These are phyloP conservation scores for Terana coerulea DNA, from an alignment of 768 basidiomycete species.

Conservation along the genomic window DNA sequence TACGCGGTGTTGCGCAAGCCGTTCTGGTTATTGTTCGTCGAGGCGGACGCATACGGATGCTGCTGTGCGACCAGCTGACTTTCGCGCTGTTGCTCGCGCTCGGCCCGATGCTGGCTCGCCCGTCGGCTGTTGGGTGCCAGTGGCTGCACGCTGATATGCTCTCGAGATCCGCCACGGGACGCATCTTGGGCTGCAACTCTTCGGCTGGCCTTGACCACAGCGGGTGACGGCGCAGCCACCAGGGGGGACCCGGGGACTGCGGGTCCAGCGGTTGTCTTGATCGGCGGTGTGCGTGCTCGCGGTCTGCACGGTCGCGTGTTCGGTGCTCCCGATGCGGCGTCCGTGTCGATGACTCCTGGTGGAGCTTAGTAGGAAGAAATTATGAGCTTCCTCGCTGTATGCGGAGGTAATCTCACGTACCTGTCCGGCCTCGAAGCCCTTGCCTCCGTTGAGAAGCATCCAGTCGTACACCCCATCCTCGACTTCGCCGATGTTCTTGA, in stretches of 20 bases:
- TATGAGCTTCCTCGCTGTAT: neutral
- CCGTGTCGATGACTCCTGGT: conserved; percentile 37
- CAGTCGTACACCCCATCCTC: conserved; percentile 96
- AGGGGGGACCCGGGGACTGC: conserved; percentile 51
- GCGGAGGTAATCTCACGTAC: conserved; percentile 42
- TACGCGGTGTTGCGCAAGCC: conserved; percentile 54
- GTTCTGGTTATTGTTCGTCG: conserved; percentile 51
- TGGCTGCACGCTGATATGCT: conserved; percentile 57
- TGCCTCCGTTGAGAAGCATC: conserved; percentile 92
- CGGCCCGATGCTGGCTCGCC: conserved; percentile 54
- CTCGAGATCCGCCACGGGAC: conserved; percentile 46
- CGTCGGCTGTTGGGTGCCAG: conserved; percentile 65
- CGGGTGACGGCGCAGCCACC: conserved; percentile 62
- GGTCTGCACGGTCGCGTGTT: conserved; percentile 44
- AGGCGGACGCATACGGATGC: conserved; percentile 67
- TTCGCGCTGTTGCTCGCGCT: conserved; percentile 23
- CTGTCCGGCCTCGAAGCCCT: conserved; percentile 90
- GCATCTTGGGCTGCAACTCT: conserved; percentile 47
- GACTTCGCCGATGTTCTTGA: conserved; percentile 81
- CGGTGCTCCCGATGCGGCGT: conserved; percentile 41
- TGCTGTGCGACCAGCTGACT: conserved; percentile 46
- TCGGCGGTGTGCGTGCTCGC: conserved; percentile 46
- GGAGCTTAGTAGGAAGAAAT: neutral
- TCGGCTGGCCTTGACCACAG: conserved; percentile 56
- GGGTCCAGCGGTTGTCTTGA: conserved; percentile 53